Evolutionary conservation across 2,329 filamentous ascomycete genomes (phyloP).

Genomic region (Macrophomina tecta): DNA sequence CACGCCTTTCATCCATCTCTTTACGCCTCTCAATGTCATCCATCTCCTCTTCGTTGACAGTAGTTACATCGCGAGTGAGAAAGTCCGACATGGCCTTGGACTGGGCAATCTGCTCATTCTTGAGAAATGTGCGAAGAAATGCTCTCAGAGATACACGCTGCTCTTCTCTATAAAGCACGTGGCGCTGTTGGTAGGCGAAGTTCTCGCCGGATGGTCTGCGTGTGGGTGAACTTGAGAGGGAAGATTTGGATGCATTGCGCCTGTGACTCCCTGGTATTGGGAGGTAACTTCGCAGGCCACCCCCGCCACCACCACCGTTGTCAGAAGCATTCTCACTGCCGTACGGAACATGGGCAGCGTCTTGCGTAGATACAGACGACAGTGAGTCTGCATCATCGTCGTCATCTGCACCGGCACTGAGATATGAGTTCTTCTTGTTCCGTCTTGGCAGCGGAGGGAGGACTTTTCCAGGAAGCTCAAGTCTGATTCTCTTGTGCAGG

Average conservation of each 20-base stretch:
- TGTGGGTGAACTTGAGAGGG: conserved; percentile 35
- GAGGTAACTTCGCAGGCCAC: conserved; percentile 53
- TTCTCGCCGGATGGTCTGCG: conserved; percentile 33
- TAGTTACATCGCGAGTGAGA: conserved; percentile 73
- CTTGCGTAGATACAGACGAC: conserved; percentile 77
- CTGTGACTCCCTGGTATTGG: conserved; percentile 43
- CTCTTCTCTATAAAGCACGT: conserved; percentile 79
- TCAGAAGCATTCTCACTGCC: conserved; percentile 31
- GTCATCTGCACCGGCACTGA: conserved; percentile 61
- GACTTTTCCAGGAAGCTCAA: conserved; percentile 89
- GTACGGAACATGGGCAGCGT: conserved; percentile 48
- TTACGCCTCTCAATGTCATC: conserved; percentile 82
- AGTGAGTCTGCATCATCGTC: conserved; percentile 81
- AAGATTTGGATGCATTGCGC: conserved; percentile 48
- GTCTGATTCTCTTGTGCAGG: conserved; percentile 78
- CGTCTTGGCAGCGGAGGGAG: conserved; percentile 87
- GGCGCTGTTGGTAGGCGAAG: conserved; percentile 47
- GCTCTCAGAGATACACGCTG: conserved; percentile 91
- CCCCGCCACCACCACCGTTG: conserved; percentile 37
- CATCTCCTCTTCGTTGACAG: conserved; percentile 79
- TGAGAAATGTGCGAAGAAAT: conserved; percentile 83
- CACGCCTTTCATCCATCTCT: conserved; percentile 81
- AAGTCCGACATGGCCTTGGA: conserved; percentile 88
- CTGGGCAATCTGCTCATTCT: conserved; percentile 81
- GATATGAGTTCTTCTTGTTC: conserved; percentile 79